A percentile compares a stretch with the other conserved stretches of the same genome.
Conservation (phyloP, 2,329 filamentous ascomycete genomes). For the Cladophialophora chaetospira region DNA sequence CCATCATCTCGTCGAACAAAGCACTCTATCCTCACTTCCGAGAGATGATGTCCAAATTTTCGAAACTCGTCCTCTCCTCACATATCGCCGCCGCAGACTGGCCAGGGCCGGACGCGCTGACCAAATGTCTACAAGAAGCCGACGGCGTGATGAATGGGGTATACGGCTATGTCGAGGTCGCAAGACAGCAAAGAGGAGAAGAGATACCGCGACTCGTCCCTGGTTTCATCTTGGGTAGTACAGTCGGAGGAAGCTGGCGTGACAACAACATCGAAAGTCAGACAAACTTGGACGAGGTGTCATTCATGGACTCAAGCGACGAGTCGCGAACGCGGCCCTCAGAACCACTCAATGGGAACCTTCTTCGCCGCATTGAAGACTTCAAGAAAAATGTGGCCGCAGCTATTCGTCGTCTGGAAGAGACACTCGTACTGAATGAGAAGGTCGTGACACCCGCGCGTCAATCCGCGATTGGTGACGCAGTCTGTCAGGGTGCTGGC, state of each 20-base stretch:
- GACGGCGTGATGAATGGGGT: conserved; percentile 93
- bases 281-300: conserved; percentile 65
- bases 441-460: conserved; percentile 77
- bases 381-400: conserved; percentile 82
- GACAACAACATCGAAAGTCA: conserved; percentile 63
- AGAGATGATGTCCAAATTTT: conserved; percentile 99
- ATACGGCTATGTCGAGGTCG: conserved; percentile 94
- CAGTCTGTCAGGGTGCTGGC: conserved; percentile 74
- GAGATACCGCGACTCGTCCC: conserved; percentile 90
- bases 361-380: conserved; percentile 83
- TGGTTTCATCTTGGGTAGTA: conserved; percentile 87
- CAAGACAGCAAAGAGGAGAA: conserved; percentile 87
- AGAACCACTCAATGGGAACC: conserved; percentile 70
- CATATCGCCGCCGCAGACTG: conserved; percentile 97
- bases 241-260: conserved; percentile 83
- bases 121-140: conserved; percentile 96
- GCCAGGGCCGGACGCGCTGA: conserved; percentile 87
- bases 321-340: conserved; percentile 75
- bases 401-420: conserved; percentile 83
- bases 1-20: conserved; percentile 99
- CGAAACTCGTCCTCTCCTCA: conserved; percentile 96
- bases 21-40: conserved; percentile 94
- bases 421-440: conserved; percentile 73
- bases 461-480: conserved; percentile 79
- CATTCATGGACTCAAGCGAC: conserved; percentile 84